Evolutionary conservation across 495 filamentous ascomycete species (phyloP), one percentile per base, ranked within the genome.

Genomic region (Hapsidospora chrysogenum): DNA sequence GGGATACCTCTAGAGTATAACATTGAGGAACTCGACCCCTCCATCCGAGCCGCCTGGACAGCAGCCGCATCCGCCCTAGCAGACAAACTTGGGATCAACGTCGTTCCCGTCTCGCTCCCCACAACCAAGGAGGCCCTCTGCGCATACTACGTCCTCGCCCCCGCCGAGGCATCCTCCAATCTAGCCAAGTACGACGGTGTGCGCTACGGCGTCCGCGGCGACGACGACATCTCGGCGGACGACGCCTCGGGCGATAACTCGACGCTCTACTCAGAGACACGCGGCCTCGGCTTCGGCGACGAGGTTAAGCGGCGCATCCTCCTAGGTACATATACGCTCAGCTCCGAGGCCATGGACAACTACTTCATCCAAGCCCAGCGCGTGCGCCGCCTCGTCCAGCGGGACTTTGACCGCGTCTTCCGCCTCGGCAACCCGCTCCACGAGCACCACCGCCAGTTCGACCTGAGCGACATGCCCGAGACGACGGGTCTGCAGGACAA

Each of bases 131-230:
- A 79, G 38, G 92, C 89, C 1, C 64, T 99, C 8, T 78, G 85
- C 3, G 79, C 89, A 21, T 99, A 99, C 53, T 99, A 99, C 49
- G 65, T 96, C 31, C 74, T 99, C 41, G 89, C 89, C 5, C 82
- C 92, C 0, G 85, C 89, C 9, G 89, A 99, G 59, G 92, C 92
- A 10, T 84, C 81, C 9, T 95, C 87, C 13, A 99, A 99, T 41
- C 71, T 99, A n/a, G 80, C 89, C 32, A 94, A 89, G 55, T 99
- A 93, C 51, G 89, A 99, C 46, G 89, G 92, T 6, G 69, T 95
- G 9, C 78, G 89, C 11, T 99, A 93, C 51, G 89, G 89, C 2
- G 62, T 54, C 29, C 68, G 72, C 17, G 43, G 47, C 10, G n/a
- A n/a, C n/a, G n/a, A n/a, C n/a, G n/a, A n/a, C n/a, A n/a, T n/a